phyloP scores from a whole-genome alignment of 1,284 basidiomycete species.

The Sporisorium graminicola region DNA sequence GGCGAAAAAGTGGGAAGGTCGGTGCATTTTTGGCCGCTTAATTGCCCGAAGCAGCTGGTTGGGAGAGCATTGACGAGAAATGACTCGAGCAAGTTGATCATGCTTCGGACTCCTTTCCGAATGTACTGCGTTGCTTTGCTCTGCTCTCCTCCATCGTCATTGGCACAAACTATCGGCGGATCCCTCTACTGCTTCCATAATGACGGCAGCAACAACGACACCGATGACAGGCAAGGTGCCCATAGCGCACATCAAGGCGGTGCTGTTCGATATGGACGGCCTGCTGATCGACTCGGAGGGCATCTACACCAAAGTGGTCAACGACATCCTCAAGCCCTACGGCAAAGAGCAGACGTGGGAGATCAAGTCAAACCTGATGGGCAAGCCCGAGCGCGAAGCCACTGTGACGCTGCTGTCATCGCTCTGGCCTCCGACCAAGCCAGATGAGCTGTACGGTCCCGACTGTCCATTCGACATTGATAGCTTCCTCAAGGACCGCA shows the following conservation, averaged over 20 bases:
- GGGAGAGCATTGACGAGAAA: background rate
- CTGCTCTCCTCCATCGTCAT: background rate
- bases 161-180: slow-evolving; percentile 7
- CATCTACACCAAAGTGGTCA: slow-evolving; percentile 69
- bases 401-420: slow-evolving; percentile 59
- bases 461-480: slow-evolving; percentile 69
- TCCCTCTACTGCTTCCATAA: slow-evolving; percentile 1
- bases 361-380: slow-evolving; percentile 69
- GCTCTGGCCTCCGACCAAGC: slow-evolving; percentile 61
- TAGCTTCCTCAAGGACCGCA: slow-evolving; percentile 61
- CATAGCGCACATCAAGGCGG: slow-evolving; percentile 53
- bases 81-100: slow-evolving; percentile 24
- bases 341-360: slow-evolving; percentile 70
- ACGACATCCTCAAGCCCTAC: slow-evolving; percentile 66
- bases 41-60: slow-evolving; percentile 14
- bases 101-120: slow-evolving; percentile 7
- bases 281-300: slow-evolving; percentile 68
- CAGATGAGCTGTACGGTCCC: slow-evolving; percentile 37
- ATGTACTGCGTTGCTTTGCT: background rate
- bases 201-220: slow-evolving; percentile 5
- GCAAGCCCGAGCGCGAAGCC: slow-evolving; percentile 67
- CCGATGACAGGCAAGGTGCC: slow-evolving; percentile 14
- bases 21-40: slow-evolving; percentile 9
- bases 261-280: slow-evolving; percentile 68
- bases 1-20: background rate